Evolutionary conservation across 169 alveolate species (phyloP), one percentile per base, ranked within the genome.

Genomic region (Plasmodium billcollinsi): DNA sequence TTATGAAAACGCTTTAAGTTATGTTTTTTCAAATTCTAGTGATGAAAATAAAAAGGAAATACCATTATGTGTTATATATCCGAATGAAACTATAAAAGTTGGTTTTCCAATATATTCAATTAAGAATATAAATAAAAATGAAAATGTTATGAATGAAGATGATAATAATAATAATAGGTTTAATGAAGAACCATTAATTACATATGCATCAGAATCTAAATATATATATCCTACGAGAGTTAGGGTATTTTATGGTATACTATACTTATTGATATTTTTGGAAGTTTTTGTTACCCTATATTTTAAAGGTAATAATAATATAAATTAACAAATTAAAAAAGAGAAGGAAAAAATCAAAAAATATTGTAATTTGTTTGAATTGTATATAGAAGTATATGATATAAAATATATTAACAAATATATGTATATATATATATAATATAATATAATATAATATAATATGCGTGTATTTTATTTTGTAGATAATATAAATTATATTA

Each of bases 1-100:
- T 54, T 83, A 83, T 52, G 91, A 83, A 83, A 83, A 83, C 70
- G 91, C 91, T 39, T 56, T 83, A 69, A 83, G 85, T 50, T 83
- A 83, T 69, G 91, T 83, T 83, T 83, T 83, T 70, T 83, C 86
- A 21, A 69, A 71, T 59, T 29, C 91, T 33, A 71, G 91, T 20
- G 91, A 83, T 54, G 91, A 83, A 0, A 39, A 52, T 33, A 69
- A 83, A 45, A 83, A 83, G 59, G 91, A 83, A 65, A 9, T 83
- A 6, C 91, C 91, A 8, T 49, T 85, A 15, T 83, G 91, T 69
- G 74, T 83, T 11, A 83, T 83, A 21, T 59, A 83, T 24, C 91
- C 91, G 58, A 70, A 69, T 14, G 65, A 83, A 61, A 83, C 65
- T 11, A 69, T 83, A 43, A 83, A 83, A 58, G 47, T 83, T 54